Percentiles rank a stretch among this genome's conserved stretches.
Evolutionary conservation across 139 green algal genomes (phyloP).

Genomic region (Micractinium sp.): DNA sequence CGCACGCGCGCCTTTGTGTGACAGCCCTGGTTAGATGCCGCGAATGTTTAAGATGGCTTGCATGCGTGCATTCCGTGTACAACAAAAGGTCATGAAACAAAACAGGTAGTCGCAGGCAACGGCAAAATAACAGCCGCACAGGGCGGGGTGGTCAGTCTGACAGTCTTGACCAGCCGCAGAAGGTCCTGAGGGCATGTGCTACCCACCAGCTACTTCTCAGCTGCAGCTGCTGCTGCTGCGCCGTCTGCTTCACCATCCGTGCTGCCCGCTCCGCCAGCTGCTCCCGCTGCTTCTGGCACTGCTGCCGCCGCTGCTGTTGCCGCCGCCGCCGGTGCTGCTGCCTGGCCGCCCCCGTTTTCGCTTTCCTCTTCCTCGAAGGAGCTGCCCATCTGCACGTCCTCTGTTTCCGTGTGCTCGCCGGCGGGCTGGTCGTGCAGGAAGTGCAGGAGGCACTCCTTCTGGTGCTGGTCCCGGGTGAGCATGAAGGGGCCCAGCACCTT

Average conservation of each 20-base stretch:
- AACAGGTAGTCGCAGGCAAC: too few species aligned
- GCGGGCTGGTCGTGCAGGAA: slow-evolving; percentile 57
- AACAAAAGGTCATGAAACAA: too few species aligned
- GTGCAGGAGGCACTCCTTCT: slow-evolving; percentile 46
- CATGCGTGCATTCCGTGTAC: too few species aligned
- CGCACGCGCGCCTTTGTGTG: neutral
- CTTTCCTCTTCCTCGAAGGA: slow-evolving; percentile 10
- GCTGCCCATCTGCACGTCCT: slow-evolving; percentile 30
- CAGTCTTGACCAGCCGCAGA: too few species aligned
- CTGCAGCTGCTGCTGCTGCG: too few species aligned
- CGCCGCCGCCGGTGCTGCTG: neutral
- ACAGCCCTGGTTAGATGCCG: neutral
- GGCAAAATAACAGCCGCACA: too few species aligned
- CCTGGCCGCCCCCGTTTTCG: neutral
- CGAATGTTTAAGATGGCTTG: too few species aligned
- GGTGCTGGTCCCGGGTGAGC: slow-evolving; percentile 40
- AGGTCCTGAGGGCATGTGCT: too few species aligned
- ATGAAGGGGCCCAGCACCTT: slow-evolving; percentile 66
- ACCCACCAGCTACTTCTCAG: too few species aligned
- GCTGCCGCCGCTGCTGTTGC: neutral
- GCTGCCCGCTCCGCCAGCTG: neutral
- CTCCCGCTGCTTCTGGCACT: neutral
- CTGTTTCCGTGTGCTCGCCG: slow-evolving; percentile 21
- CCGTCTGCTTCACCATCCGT: too few species aligned
- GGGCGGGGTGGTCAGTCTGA: too few species aligned